Base-by-base conservation (phyloP, 805 yeast species). In the Candida broadrunensis region DNA sequence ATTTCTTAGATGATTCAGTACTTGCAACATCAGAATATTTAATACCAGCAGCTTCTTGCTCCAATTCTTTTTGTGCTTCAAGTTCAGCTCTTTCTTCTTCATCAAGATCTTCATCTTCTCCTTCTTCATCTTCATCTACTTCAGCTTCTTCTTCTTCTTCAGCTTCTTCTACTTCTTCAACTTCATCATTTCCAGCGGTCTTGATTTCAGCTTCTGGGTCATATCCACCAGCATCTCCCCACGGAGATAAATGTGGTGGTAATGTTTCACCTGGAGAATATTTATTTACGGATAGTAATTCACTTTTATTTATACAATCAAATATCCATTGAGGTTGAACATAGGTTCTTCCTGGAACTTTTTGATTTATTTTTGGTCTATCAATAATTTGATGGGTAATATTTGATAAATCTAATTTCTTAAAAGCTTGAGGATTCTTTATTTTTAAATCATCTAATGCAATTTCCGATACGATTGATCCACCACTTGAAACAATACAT, bases 241-340 rank as follows among this genome's bases (percentile, higher is more conserved):
- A 93, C 72, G 99, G 99, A 38, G 96, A 87, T 56, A 93, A 73
- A 65, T 93, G 99, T 27, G 99, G 97, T 34, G 99, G 99, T 49
- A 93, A 73, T 4, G 88, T 71, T 67, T 91, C 97, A 42, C 99
- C 99, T 4, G 97, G 96, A 33, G 95, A 85, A 59, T 93, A 93
- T 41, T 74, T 75, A 41, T 83, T 81, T 17, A 88, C 96, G 15
- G 93, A 80, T 44, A 85, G 72, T 45, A 93, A 72, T 44, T 77
- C 72, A 37, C 80, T 77, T 65, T 85, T 84, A 70, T 93, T 93
- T 45, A 93, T 70, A 56, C 85, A 83, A 62, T 93, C 99, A 61
- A 93, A 90, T 23, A 93, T 74, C 99, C 99, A 93, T 72, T 93
- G 99, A 15, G 99, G 99, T 69, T 93, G 99, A 36, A 91, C 63